Base-by-base conservation (phyloP, 2,329 filamentous ascomycete species). In the Apiospora arundinis region DNA sequence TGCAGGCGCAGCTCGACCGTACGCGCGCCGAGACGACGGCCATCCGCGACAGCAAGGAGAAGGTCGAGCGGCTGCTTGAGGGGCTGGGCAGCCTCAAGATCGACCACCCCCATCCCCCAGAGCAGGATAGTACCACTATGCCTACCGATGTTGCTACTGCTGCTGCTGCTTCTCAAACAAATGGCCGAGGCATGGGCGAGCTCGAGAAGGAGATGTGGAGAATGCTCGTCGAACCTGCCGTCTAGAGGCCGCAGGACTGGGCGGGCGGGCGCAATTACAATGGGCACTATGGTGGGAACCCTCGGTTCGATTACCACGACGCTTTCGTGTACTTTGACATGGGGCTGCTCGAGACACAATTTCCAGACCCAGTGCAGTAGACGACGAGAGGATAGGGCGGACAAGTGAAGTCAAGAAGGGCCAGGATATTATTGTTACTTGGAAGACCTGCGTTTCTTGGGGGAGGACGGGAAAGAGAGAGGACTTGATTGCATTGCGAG, bases 1-100 rank as follows among this genome's bases (percentile, higher is more conserved):
- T 98, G 92, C 93, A 97, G 82, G 92, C 93, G 75, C 92, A 95
- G 77, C 83, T 97, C 42, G 91, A 93, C 75, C 87, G 86, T 75
- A 92, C 92, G 70, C 89, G 88, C 75, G 89, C 88, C 70, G 95
- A 98, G 82, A 94, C 95, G 0, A 86, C 90, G 45, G 89, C 88
- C 4, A 90, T 95, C 65, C 86, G 87, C 71, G 88, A 88, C 72
- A 91, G 91, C 78, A 91, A 90, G 69, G 90, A 92, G 75, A 92
- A 92, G 82, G 93, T 96, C 73, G 90, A 91, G 77, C 87, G 90
- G 49, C 86, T 95, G 70, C 86, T 98, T 72, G 90, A 90, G 71
- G 92, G 91, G 0, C 84, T 97, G 68, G 89, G 86, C 1, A 87
- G 87, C 75, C 78, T 89, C 72, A 84, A 85, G 68, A 76, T 82